phyloP scores from a whole-genome alignment of 495 filamentous ascomycete genomes.

The Lepidopterella palustris region DNA sequence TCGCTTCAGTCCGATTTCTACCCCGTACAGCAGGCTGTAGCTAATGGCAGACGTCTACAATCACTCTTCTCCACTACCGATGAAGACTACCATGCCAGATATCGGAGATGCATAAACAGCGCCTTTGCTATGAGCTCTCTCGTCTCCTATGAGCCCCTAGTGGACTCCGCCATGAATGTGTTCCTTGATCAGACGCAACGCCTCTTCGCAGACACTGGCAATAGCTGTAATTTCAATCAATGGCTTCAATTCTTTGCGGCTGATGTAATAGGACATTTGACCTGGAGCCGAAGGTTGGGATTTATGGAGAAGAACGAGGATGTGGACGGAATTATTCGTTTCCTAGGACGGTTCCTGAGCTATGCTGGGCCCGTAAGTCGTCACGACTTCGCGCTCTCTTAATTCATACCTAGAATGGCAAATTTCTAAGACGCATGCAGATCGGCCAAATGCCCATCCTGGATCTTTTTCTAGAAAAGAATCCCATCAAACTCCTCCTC shows the following conservation, averaged over 20 bases:
- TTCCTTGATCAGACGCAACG: slow-evolving; percentile 58
- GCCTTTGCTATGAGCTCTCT: slow-evolving; percentile 70
- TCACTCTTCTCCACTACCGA: slow-evolving; percentile 76
- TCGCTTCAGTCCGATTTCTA: slow-evolving; percentile 60
- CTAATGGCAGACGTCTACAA: slow-evolving; percentile 56
- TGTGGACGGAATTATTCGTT: slow-evolving; percentile 39
- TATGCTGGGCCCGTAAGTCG: slow-evolving; percentile 41
- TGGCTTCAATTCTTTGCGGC: slow-evolving; percentile 80
- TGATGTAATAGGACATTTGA: slow-evolving; percentile 58
- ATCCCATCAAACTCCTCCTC: slow-evolving; percentile 39
- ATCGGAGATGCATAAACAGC: slow-evolving; percentile 61
- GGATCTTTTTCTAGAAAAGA: slow-evolving; percentile 47
- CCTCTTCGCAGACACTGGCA: slow-evolving; percentile 48
- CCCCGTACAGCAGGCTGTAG: slow-evolving; percentile 57
- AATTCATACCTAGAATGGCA: not conserved
- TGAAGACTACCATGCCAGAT: slow-evolving; percentile 64
- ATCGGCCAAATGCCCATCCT: slow-evolving; percentile 49
- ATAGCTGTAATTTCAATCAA: slow-evolving; percentile 55
- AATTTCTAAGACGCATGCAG: not conserved
- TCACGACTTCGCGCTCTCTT: not conserved
- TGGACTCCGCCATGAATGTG: slow-evolving; percentile 57
- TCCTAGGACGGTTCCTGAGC: slow-evolving; percentile 41
- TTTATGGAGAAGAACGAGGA: slow-evolving; percentile 39
- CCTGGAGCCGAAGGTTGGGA: slow-evolving; percentile 38
- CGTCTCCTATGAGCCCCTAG: slow-evolving; percentile 67